Evolutionary conservation across 495 filamentous ascomycete genomes (phyloP).

Genomic region (Aspergillus incahuasiensis): DNA sequence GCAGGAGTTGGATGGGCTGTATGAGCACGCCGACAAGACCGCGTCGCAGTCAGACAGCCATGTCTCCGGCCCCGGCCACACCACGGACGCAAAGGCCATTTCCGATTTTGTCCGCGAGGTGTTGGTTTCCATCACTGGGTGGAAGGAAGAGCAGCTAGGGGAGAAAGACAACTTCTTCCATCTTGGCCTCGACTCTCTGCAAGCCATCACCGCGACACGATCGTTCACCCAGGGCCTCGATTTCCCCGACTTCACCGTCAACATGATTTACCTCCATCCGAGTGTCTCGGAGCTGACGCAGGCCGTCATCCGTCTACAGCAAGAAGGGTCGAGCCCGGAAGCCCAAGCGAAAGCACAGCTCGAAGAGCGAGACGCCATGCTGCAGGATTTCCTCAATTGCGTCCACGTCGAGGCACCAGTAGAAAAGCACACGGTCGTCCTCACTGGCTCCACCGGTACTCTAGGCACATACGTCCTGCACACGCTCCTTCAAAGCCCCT

Average conservation of each 20-base stretch:
- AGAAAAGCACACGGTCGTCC: slow-evolving; percentile 14
- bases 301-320: background rate
- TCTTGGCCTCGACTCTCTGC: slow-evolving; percentile 49
- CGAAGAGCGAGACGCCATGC: background rate
- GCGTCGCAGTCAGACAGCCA: background rate
- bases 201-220: slow-evolving; percentile 21
- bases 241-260: background rate
- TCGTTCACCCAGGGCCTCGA: slow-evolving; percentile 2
- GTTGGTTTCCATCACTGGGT: slow-evolving; percentile 14
- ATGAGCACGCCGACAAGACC: slow-evolving; percentile 20
- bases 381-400: background rate
- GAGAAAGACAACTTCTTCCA: slow-evolving; percentile 33
- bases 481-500: slow-evolving; percentile 14
- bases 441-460: slow-evolving; percentile 42
- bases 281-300: background rate
- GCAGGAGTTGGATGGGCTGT: slow-evolving; percentile 22
- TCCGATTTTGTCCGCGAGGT: slow-evolving; percentile 12
- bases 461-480: slow-evolving; percentile 35
- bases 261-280: slow-evolving; percentile 13
- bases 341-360: background rate
- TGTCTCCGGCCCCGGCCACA: background rate
- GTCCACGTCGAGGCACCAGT: background rate
- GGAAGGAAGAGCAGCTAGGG: slow-evolving; percentile 1
- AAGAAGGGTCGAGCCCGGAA: background rate
- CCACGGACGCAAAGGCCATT: background rate